Percentiles rank a stretch among this genome's conserved stretches.
phyloP scores from a whole-genome alignment of 139 green algal genomes.

The Zygnema circumcarinatum region DNA sequence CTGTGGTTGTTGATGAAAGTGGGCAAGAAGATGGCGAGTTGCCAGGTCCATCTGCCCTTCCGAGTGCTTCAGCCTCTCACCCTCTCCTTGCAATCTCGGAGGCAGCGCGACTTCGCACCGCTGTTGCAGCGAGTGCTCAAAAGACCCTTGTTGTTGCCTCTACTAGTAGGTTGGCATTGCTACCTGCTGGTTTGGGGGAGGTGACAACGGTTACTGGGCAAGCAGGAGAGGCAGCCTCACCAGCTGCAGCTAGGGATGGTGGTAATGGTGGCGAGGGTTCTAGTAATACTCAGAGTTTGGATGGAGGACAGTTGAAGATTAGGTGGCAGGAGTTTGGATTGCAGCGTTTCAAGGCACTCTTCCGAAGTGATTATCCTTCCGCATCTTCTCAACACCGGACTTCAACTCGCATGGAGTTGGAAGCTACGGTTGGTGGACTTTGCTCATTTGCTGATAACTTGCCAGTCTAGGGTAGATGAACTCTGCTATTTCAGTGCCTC shows the following conservation, averaged over 20 bases:
- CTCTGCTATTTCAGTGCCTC: background rate
- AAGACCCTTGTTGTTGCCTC: background rate
- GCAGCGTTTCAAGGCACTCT: background rate
- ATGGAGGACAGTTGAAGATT: background rate
- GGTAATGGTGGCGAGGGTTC: background rate
- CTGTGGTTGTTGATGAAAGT: conserved; percentile 1
- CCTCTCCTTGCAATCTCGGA: background rate
- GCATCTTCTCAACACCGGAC: background rate
- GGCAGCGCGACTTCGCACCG: background rate
- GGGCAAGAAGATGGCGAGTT: conserved; percentile 21
- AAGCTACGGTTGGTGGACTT: background rate
- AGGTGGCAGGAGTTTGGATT: background rate
- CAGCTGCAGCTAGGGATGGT: background rate
- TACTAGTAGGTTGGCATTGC: background rate
- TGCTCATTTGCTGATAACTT: background rate
- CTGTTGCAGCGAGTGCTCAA: background rate
- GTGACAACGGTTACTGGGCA: background rate
- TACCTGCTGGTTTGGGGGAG: background rate
- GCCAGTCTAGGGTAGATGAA: background rate
- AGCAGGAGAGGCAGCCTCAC: background rate
- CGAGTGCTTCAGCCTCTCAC: background rate
- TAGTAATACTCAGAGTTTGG: background rate
- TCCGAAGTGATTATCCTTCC: background rate
- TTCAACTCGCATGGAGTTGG: background rate
- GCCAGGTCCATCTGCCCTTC: background rate